A percentile compares a stretch with the other conserved stretches of the same genome.
phyloP scores from a whole-genome alignment of 1,139 yeast genomes.

The Ashbya aceris region DNA sequence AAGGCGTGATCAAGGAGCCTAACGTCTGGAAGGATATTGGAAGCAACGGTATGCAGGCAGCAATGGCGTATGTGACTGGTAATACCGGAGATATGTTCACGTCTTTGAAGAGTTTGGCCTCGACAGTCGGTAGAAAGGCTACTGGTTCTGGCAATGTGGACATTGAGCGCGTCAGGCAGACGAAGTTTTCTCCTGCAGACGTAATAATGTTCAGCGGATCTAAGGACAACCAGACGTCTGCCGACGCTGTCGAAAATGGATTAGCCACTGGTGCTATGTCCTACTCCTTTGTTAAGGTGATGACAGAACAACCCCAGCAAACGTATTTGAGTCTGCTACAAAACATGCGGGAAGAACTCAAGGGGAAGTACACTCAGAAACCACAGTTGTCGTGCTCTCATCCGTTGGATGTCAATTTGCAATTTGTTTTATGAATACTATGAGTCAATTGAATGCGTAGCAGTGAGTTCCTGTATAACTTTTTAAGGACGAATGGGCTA shows the following conservation, averaged over 20 bases:
- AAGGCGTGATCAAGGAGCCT: constrained; percentile 86
- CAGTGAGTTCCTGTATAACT: too few species aligned
- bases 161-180: constrained; percentile 38
- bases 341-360: constrained; percentile 64
- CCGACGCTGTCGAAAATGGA: constrained; percentile 77
- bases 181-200: constrained; percentile 82
- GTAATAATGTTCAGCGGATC: constrained; percentile 83
- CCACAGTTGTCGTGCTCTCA: constrained; percentile 84
- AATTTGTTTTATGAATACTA: constrained; percentile 38
- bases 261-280: constrained; percentile 90
- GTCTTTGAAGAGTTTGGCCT: constrained; percentile 43
- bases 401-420: constrained; percentile 70
- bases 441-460: too few species aligned
- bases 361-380: constrained; percentile 69
- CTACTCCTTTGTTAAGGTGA: constrained; percentile 71
- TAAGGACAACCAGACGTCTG: constrained; percentile 71
- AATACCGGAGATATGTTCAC: constrained; percentile 49
- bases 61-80: constrained; percentile 64
- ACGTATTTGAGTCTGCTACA: constrained; percentile 69
- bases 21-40: constrained; percentile 82
- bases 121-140: constrained; percentile 32
- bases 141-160: constrained; percentile 29
- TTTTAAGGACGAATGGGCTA: too few species aligned
- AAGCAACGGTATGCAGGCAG: constrained; percentile 60
- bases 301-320: constrained; percentile 61